Evolutionary conservation across 495 filamentous ascomycete species (phyloP).

Genomic region (Choiromyces venosus): DNA sequence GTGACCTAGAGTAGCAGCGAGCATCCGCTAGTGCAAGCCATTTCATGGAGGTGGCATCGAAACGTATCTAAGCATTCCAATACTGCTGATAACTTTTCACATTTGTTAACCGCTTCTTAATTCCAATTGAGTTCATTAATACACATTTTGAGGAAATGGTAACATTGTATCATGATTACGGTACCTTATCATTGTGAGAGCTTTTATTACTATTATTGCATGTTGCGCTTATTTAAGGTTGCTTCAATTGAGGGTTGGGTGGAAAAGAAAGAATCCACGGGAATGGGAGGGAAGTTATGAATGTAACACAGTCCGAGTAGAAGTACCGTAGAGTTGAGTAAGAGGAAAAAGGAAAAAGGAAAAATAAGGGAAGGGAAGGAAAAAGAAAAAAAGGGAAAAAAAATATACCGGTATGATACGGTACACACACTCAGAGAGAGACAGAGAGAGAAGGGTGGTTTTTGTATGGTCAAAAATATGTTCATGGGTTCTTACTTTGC

Average conservation of each 20-base stretch:
- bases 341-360: not conserved
- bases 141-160: not conserved
- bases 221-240: conserved; percentile 25
- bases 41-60: conserved; percentile 6
- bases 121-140: conserved; percentile 30
- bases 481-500: conserved; percentile 15
- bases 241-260: not conserved
- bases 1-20: conserved; percentile 33
- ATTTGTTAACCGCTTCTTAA: conserved; percentile 23
- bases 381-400: conserved; percentile 1
- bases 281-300: not conserved
- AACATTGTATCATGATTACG: conserved; percentile 27
- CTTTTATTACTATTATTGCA: conserved; percentile 29
- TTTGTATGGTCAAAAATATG: conserved; percentile 6
- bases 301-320: not conserved
- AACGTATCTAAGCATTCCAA: conserved; percentile 9
- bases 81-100: conserved; percentile 12
- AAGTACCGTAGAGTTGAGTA: not conserved
- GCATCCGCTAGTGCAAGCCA: conserved; percentile 19
- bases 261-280: not conserved
- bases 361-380: not conserved
- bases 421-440: conserved; percentile 16
- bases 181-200: conserved; percentile 31
- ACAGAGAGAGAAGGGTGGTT: conserved; percentile 21
- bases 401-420: conserved; percentile 30